Evolutionary conservation across 2,329 filamentous ascomycete genomes (phyloP).

Genomic region (Niveomyces coronatus): DNA sequence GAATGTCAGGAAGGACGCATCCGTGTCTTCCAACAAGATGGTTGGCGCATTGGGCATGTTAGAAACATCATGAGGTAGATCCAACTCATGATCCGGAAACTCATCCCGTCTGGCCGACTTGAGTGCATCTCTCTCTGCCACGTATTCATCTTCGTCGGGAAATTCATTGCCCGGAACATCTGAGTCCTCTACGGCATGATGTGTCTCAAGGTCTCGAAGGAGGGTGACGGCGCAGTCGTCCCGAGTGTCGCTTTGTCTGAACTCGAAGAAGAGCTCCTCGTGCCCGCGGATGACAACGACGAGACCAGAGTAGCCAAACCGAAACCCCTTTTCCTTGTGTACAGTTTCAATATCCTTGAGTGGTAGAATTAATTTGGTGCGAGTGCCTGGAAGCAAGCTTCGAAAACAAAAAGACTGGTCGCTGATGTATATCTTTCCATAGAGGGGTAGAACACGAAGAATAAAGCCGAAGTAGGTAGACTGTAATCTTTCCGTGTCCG

Average conservation of each 20-base stretch:
- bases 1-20: slow-evolving; percentile 81
- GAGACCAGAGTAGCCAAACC: slow-evolving; percentile 81
- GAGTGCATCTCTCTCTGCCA: slow-evolving; percentile 70
- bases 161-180: slow-evolving; percentile 56
- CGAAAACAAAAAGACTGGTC: slow-evolving; percentile 84
- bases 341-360: slow-evolving; percentile 87
- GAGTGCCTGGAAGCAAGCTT: slow-evolving; percentile 76
- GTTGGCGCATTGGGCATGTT: slow-evolving; percentile 51
- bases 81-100: slow-evolving; percentile 39
- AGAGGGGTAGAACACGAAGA: slow-evolving; percentile 81
- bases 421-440: slow-evolving; percentile 94
- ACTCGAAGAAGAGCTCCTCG: slow-evolving; percentile 96
- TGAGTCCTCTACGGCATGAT: slow-evolving; percentile 60
- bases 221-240: slow-evolving; percentile 85
- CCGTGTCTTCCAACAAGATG: slow-evolving; percentile 81
- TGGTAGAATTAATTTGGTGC: slow-evolving; percentile 86
- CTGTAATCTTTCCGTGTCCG: slow-evolving; percentile 68
- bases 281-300: slow-evolving; percentile 90
- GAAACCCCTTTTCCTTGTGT: slow-evolving; percentile 89
- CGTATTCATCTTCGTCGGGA: slow-evolving; percentile 62
- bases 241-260: slow-evolving; percentile 62
- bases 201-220: slow-evolving; percentile 63
- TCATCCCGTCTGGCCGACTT: slow-evolving; percentile 58
- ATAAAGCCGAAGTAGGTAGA: slow-evolving; percentile 90
- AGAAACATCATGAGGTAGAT: slow-evolving; percentile 36